Percentiles rank a stretch among this genome's conserved stretches.
Conservation (phyloP, 2,329 filamentous ascomycete species). For the Exophiala dermatitidis region DNA sequence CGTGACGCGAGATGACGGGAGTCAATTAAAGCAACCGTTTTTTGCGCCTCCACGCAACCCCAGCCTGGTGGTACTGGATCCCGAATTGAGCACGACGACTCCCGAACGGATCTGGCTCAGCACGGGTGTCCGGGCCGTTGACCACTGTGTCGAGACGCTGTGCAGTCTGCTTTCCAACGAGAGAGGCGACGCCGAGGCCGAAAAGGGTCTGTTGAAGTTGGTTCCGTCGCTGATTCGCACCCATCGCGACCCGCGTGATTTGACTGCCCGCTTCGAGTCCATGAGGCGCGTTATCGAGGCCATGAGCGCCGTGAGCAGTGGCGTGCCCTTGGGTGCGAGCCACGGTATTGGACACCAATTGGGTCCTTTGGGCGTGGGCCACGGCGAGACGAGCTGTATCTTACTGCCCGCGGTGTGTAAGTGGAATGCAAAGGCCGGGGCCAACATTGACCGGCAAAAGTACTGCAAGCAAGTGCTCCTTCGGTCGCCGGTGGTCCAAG, state of each 20-base stretch:
- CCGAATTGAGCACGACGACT: slow-evolving; percentile 45
- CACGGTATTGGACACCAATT: slow-evolving; percentile 50
- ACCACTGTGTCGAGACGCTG: slow-evolving; percentile 53
- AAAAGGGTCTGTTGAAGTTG: slow-evolving; percentile 37
- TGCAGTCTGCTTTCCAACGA: slow-evolving; percentile 37
- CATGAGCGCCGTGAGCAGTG: slow-evolving; percentile 42
- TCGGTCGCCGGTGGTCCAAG: slow-evolving; percentile 32
- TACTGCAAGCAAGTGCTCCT: slow-evolving; percentile 38
- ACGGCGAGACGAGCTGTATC: slow-evolving; percentile 55
- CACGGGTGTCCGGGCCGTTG: slow-evolving; percentile 51
- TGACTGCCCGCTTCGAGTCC: slow-evolving; percentile 42
- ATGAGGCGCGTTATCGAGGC: slow-evolving; percentile 48
- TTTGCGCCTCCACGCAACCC: slow-evolving; percentile 38
- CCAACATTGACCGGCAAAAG: slow-evolving; percentile 39
- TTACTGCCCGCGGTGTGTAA: slow-evolving; percentile 51
- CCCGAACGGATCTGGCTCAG: slow-evolving; percentile 51
- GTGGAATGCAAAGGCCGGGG: slow-evolving; percentile 44
- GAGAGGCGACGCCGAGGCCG: slow-evolving; percentile 34
- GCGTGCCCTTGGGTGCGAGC: slow-evolving; percentile 43
- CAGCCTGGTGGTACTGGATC: slow-evolving; percentile 51
- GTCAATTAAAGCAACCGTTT: slow-evolving; percentile 34
- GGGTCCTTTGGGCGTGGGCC: slow-evolving; percentile 50
- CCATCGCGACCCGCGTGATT: slow-evolving; percentile 33
- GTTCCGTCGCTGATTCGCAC: slow-evolving; percentile 40
- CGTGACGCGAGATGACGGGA: slow-evolving; percentile 26